Base-by-base conservation (phyloP, 2,329 filamentous ascomycete species). In the Colletotrichum eremochloae region DNA sequence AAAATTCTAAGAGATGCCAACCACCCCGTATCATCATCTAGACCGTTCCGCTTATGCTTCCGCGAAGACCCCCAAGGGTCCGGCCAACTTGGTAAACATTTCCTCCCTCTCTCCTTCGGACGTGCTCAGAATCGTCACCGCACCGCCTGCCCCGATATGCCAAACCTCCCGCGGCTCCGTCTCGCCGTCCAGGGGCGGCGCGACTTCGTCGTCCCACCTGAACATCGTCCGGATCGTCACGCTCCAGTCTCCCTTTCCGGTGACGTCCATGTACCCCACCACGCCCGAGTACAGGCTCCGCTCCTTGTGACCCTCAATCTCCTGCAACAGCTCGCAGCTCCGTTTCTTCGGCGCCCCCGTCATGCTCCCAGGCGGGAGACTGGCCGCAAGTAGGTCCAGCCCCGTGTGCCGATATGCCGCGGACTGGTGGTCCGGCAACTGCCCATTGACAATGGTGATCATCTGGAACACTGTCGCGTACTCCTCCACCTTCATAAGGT, bases 341-440 rank as follows among this genome's bases (percentile, higher is more conserved):
- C 96, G 89, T 82, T 96, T 95, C 85, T 98, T 98, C 0, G 96
- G 96, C 0, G 96, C 96, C 8, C 96, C 96, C 2, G 96, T 98
- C 96, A 98, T 98, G 77, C 93, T 96, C 0, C 96, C 96, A 0
- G 96, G 95, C 0, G 96, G 96, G 0, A 98, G 86, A 60, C 91
- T 93, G 8, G 91, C 88, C 0, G 92, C 89, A 0, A 98, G 88
- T 5, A 96, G 92, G 71, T 96, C 92, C 46, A 96, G 84, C 1
- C 93, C 94, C 0, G 90, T 90, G 71, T 88, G 85, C 8, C 75
- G 71, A n/a, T 61, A 79, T 42, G 62, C 58, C n/a, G 40, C 68
- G 14, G 7, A 63, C 52, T 7, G 44, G 44, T 18, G 62, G 8
- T 75, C 61, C 0, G 86, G 85, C 15, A 93, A 82, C 74, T 86